Evolutionary conservation across 352 stramenopile species (phyloP).

Genomic region (Saprolegnia parasitica): DNA sequence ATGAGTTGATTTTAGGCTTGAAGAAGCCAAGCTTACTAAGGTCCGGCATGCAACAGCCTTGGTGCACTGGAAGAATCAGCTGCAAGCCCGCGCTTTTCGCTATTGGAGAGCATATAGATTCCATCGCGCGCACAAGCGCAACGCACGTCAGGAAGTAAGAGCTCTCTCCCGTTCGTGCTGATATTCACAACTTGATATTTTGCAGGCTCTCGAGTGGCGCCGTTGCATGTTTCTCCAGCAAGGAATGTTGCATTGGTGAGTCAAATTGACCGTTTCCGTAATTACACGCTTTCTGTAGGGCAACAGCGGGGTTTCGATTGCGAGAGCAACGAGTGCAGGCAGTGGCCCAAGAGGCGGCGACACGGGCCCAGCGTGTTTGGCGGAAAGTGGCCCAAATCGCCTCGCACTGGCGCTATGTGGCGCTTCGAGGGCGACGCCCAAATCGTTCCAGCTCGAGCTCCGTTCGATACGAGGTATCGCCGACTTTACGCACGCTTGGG

Average conservation of each 20-base stretch:
- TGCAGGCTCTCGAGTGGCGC: conserved; percentile 21
- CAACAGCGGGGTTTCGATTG: background rate
- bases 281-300: background rate
- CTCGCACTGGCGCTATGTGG: conserved; percentile 7
- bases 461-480: background rate
- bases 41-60: background rate
- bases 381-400: conserved; percentile 3
- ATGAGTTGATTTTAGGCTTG: background rate
- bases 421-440: background rate
- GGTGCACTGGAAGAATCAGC: conserved; percentile 12
- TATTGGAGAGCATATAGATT: background rate
- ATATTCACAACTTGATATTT: background rate
- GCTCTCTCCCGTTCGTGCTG: background rate
- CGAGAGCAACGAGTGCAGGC: conserved; percentile 3
- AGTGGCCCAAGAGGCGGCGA: background rate
- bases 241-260: conserved; percentile 7
- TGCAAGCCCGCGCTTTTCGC: conserved; percentile 6
- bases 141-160: conserved; percentile 11
- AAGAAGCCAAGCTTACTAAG: background rate
- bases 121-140: background rate
- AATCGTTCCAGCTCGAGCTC: background rate
- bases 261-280: background rate
- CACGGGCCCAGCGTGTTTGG: background rate
- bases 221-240: conserved; percentile 5
- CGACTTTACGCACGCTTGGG: background rate